Evolutionary conservation across 116 monocot species (phyloP), one percentile per base, ranked within the genome.

Genomic region (Zostera marina): DNA sequence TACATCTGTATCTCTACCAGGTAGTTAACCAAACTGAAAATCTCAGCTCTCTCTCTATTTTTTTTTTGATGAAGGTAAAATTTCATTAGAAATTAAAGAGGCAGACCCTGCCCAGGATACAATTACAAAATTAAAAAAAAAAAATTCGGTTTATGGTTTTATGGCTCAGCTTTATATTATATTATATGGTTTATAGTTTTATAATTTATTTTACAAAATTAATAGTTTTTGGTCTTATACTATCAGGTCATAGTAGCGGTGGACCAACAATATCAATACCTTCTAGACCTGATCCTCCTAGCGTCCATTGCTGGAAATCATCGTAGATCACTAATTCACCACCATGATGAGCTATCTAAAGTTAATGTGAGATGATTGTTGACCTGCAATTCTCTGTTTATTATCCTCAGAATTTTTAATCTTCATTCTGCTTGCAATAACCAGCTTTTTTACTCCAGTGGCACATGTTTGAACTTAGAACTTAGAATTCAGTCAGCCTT

Each of bases 251-350:
- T 63, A 53, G 77, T 70, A 53, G 77, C 68, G 63, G 69, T 17
- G 69, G 64, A 45, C 80, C 80, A 53, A 58, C 79, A 72, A 17
- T 80, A 45, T 3, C 32, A 32, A 32, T 32, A 32, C 68, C 76
- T 49, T 64, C 58, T 14, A 71, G 74, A 49, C 66, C 73, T 60
- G 87, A 79, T 59, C 52, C 67, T 20, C 52, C 79, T 69, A 40
- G 54, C 58, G 53, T 74, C 58, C 79, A 82, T 75, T 73, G 83
- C 72, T 73, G 88, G 88, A 77, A 80, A 59, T 80, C 83, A 54
- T 47, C 53, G 56, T 76, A 62, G 63, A 41, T 32, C n/a, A n/a
- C n/a, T n/a, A n/a, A 32, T 32, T 32, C 32, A 32, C 32, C 2
- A 32, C 32, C 32, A 32, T 32, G 32, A 32, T 32, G 32, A 32